Percentiles rank a stretch among this genome's conserved stretches.
These are phyloP conservation scores for Marasmius oreades DNA, from an alignment of 1,284 basidiomycete genomes.

Conservation along the genomic window DNA sequence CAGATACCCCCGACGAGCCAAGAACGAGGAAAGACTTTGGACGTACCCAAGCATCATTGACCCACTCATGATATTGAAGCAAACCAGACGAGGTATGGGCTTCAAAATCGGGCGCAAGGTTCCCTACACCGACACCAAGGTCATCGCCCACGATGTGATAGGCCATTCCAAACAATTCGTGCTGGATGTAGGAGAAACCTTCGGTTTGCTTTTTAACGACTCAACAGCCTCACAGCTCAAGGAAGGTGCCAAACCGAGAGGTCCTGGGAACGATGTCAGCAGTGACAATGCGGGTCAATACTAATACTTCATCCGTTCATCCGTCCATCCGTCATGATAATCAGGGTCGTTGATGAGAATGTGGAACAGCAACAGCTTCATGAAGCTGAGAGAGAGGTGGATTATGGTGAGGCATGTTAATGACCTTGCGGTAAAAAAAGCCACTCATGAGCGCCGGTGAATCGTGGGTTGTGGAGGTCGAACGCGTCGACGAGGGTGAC, in stretches of 20 bases:
- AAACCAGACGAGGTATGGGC: constrained; percentile 77
- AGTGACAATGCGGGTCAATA: neutral
- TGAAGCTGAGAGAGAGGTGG: too few species aligned
- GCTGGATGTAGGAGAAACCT: neutral
- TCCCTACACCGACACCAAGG: constrained; percentile 62
- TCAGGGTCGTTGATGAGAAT: neutral
- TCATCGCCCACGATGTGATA: neutral
- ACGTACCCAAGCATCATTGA: constrained; percentile 83
- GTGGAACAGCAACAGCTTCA: too few species aligned
- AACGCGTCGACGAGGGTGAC: neutral
- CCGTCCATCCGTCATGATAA: neutral
- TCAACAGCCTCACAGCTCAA: too few species aligned
- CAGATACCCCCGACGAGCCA: constrained; percentile 9
- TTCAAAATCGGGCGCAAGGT: constrained; percentile 78
- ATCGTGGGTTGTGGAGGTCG: neutral
- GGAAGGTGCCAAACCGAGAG: neutral
- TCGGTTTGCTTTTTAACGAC: neutral
- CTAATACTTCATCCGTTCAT: too few species aligned
- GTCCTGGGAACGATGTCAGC: neutral
- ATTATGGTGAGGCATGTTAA: too few species aligned
- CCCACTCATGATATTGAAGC: constrained; percentile 91
- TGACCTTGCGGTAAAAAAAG: neutral
- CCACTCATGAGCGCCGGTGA: neutral
- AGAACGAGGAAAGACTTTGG: constrained; percentile 12
- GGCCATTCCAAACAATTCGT: neutral